Conservation (phyloP, 2,329 filamentous ascomycete species). For the Nothomitra cinnamomea region DNA sequence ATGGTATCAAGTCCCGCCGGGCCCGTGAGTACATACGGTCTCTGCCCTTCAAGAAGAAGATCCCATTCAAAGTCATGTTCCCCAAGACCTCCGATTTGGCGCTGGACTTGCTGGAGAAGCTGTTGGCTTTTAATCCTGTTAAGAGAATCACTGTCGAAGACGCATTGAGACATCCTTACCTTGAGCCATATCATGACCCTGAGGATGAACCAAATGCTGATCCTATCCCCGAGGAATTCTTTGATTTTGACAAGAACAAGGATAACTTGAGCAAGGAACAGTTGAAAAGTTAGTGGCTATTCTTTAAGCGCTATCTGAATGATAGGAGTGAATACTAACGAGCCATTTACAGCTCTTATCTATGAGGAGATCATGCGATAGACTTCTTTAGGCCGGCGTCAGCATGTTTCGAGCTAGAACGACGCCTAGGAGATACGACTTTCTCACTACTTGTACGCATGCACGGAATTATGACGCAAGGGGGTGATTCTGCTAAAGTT, state of each 20-base stretch:
- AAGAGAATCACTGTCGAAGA: constrained; percentile 98
- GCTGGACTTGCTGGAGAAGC: constrained; percentile 82
- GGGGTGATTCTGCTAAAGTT: neutral
- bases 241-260: constrained; percentile 99
- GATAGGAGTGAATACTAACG: neutral
- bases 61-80: constrained; percentile 91
- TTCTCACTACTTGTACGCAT: neutral
- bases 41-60: constrained; percentile 98
- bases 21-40: constrained; percentile 97
- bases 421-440: neutral
- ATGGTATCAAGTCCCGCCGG: constrained; percentile 96
- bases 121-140: constrained; percentile 93
- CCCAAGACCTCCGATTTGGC: constrained; percentile 98
- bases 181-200: constrained; percentile 96
- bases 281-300: constrained; percentile 51
- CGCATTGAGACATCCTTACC: constrained; percentile 89
- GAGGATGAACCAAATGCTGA: constrained; percentile 95
- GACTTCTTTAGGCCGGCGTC: constrained; percentile 10
- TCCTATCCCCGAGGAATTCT: constrained; percentile 96
- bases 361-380: constrained; percentile 90
- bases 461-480: neutral
- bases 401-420: no score
- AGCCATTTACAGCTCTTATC: constrained; percentile 46
- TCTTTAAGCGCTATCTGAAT: constrained; percentile 1
- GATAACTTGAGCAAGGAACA: constrained; percentile 97